A percentile compares a stretch with the other conserved stretches of the same genome.
Conservation (phyloP, 768 basidiomycete genomes). For the Suillus alpinus region DNA sequence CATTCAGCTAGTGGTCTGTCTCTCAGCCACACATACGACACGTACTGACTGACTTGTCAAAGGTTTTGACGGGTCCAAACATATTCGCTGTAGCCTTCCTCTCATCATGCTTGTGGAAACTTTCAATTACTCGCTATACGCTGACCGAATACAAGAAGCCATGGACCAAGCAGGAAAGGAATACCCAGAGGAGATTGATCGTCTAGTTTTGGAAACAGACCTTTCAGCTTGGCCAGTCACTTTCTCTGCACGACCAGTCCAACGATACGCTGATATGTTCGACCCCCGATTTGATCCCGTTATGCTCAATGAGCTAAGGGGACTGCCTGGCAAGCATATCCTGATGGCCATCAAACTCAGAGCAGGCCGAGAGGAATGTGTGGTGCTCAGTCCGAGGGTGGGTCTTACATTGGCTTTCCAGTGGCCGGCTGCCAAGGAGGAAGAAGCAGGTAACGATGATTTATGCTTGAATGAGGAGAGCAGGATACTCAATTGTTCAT, state of each 20-base stretch:
- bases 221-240: background rate
- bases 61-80: background rate
- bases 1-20: background rate
- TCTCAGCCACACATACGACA: background rate
- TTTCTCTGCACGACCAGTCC: slow-evolving; percentile 1
- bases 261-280: background rate
- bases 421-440: background rate
- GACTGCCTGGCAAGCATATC: background rate
- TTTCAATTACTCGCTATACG: slow-evolving; percentile 1
- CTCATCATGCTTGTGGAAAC: slow-evolving; percentile 1
- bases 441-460: background rate
- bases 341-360: background rate
- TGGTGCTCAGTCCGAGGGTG: background rate
- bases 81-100: background rate
- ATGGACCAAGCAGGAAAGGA: background rate
- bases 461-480: too few relatives aligned
- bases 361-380: background rate
- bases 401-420: slow-evolving; percentile 1
- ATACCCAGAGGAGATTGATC: background rate
- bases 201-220: background rate
- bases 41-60: background rate
- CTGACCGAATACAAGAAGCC: slow-evolving; percentile 4
- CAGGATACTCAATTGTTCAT: background rate
- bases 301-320: background rate
- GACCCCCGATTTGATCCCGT: background rate